A percentile compares a stretch with the other conserved stretches of the same genome.
phyloP scores from a whole-genome alignment of 164 flowering plant species.

The Piper betle region DNA sequence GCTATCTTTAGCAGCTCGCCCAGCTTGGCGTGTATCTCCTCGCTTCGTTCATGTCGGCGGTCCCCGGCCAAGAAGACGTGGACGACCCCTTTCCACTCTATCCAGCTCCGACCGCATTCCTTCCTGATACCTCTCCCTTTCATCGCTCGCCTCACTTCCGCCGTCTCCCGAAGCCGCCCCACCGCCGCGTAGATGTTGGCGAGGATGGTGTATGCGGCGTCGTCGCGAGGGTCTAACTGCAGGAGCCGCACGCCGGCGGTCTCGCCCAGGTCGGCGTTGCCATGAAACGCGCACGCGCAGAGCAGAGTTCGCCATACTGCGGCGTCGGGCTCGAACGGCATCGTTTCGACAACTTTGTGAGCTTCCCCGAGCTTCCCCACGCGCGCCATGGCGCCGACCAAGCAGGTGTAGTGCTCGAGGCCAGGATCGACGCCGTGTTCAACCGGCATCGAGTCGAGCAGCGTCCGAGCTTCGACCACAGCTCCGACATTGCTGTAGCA shows the following conservation, averaged over 20 bases:
- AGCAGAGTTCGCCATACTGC: constrained; percentile 55
- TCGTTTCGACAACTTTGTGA: constrained; percentile 30
- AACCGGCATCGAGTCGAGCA: constrained; percentile 37
- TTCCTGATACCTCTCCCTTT: constrained; percentile 34
- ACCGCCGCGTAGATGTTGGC: constrained; percentile 36
- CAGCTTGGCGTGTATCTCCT: constrained; percentile 37
- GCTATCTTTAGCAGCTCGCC: constrained; percentile 40
- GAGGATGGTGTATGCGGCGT: constrained; percentile 53
- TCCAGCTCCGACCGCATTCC: constrained; percentile 60
- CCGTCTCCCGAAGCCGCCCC: constrained; percentile 44
- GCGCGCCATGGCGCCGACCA: constrained; percentile 47
- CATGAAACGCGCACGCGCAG: constrained; percentile 29
- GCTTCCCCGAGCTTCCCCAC: constrained; percentile 50
- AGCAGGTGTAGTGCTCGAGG: constrained; percentile 62
- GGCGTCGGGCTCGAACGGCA: constrained; percentile 62
- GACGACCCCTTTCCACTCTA: constrained; percentile 37
- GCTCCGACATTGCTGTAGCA: constrained; percentile 41
- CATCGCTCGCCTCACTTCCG: constrained; percentile 50
- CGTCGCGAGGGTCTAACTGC: constrained; percentile 37
- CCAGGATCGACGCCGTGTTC: constrained; percentile 38
- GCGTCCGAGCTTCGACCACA: constrained; percentile 23
- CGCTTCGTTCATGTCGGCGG: constrained; percentile 22
- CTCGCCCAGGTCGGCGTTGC: constrained; percentile 26
- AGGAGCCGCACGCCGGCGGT: constrained; percentile 22
- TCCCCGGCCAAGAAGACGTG: constrained; percentile 62